phyloP scores from a whole-genome alignment of 805 yeast species.

The Hagleromyces aurorensis region DNA sequence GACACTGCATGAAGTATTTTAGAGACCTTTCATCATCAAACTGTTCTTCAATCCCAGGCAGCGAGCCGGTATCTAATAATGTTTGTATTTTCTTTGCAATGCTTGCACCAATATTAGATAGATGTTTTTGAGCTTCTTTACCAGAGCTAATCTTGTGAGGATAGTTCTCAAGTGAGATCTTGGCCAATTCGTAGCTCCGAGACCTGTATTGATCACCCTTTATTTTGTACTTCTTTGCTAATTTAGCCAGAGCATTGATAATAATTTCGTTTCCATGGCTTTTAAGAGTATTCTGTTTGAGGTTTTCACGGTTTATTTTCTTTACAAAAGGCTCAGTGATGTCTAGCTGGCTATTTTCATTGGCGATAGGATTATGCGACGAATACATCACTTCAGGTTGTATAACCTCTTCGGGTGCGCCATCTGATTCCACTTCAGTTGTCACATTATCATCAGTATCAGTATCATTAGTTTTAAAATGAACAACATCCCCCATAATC shows the following conservation, averaged over 20 bases:
- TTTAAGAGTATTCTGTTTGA: too few species aligned
- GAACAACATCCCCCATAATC: too few species aligned
- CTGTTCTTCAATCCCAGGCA: constrained; percentile 20
- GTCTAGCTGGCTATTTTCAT: too few species aligned
- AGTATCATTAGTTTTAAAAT: constrained; percentile 2
- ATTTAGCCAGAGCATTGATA: constrained; percentile 12
- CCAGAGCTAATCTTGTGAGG: constrained; percentile 20
- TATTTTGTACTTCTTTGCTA: constrained; percentile 18
- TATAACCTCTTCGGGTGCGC: neutral
- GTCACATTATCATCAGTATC: constrained; percentile 2
- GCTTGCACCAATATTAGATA: constrained; percentile 23
- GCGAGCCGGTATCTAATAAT: constrained; percentile 17
- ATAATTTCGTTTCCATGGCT: constrained; percentile 17
- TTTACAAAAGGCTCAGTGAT: too few species aligned
- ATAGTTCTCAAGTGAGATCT: constrained; percentile 15
- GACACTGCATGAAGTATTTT: constrained; percentile 24
- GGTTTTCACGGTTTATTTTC: too few species aligned
- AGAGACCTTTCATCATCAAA: constrained; percentile 11
- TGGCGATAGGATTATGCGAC: too few species aligned
- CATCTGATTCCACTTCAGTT: constrained; percentile 2
- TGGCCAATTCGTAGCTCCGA: constrained; percentile 25
- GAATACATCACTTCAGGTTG: too few species aligned
- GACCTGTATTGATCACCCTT: constrained; percentile 25
- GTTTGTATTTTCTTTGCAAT: constrained; percentile 27
- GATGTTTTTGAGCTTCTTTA: constrained; percentile 17